Evolutionary conservation across 2,329 filamentous ascomycete genomes (phyloP).

Genomic region (Pyricularia grisea): DNA sequence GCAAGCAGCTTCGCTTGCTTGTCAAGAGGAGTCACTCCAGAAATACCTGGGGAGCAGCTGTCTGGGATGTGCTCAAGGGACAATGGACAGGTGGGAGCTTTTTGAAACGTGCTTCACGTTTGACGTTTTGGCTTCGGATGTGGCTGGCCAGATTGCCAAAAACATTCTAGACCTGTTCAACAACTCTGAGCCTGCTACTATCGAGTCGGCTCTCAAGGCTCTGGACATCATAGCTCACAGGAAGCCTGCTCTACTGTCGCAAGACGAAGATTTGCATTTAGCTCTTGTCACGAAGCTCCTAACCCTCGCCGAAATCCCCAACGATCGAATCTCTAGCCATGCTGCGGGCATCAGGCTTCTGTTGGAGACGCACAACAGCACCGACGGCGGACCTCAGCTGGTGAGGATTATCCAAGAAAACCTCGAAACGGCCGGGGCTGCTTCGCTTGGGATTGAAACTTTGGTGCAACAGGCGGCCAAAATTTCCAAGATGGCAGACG

Average conservation of each 20-base stretch:
- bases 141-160: constrained; percentile 18
- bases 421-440: constrained; percentile 35
- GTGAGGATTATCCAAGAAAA: constrained; percentile 45
- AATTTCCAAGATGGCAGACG: constrained; percentile 24
- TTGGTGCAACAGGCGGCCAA: constrained; percentile 38
- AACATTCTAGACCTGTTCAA: constrained; percentile 18
- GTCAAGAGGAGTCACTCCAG: constrained; percentile 32
- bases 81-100: constrained; percentile 29
- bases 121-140: constrained; percentile 25
- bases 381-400: constrained; percentile 32
- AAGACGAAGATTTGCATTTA: constrained; percentile 36
- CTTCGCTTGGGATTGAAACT: constrained; percentile 44
- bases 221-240: constrained; percentile 38
- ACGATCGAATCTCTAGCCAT: constrained; percentile 25
- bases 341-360: constrained; percentile 31
- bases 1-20: constrained; percentile 27
- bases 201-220: constrained; percentile 27
- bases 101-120: constrained; percentile 38
- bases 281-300: constrained; percentile 43
- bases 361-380: constrained; percentile 29
- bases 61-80: constrained; percentile 25
- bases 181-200: constrained; percentile 9
- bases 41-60: constrained; percentile 31
- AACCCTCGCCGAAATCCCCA: constrained; percentile 34
- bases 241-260: constrained; percentile 31